These are phyloP conservation scores for Sonneratia caseolaris DNA, from an alignment of 345 rosid genomes.

Conservation along the genomic window DNA sequence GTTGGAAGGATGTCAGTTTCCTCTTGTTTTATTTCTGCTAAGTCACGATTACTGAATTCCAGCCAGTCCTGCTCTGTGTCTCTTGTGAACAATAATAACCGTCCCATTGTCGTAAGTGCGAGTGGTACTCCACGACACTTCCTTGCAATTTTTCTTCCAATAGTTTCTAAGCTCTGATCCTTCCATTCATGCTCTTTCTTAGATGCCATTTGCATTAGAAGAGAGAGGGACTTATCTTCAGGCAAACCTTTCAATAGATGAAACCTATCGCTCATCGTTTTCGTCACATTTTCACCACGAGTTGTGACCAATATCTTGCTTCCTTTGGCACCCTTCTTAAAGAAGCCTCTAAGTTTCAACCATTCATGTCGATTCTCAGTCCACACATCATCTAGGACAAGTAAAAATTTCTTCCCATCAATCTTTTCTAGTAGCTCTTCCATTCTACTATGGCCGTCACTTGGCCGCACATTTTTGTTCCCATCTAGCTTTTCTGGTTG, in stretches of 20 bases:
- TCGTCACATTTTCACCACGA: neutral
- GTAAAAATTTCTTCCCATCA: too few species aligned
- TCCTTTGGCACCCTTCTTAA: neutral
- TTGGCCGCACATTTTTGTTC: too few species aligned
- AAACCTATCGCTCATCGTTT: accelerated
- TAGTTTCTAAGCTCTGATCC: neutral
- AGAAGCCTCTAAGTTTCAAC: neutral
- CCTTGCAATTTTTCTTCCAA: neutral
- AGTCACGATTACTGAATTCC: neutral
- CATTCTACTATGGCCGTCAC: too few species aligned
- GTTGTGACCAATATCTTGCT: slow-evolving; percentile 9
- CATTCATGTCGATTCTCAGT: neutral
- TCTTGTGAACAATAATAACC: neutral
- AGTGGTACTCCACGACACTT: slow-evolving; percentile 3
- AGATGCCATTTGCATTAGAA: neutral
- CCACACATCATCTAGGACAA: neutral
- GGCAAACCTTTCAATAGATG: neutral
- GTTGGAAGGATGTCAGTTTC: slow-evolving; percentile 4
- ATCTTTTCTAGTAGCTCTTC: too few species aligned
- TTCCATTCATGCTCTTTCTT: neutral
- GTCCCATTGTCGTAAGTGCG: neutral
- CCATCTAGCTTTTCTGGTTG: too few species aligned
- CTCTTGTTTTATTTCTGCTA: neutral
- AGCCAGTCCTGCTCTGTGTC: slow-evolving; percentile 5
- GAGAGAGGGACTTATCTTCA: neutral